Percentiles rank a stretch among this genome's conserved stretches.
Evolutionary conservation across 1,139 yeast genomes (phyloP).

Genomic region (Blastobotrys apis): DNA sequence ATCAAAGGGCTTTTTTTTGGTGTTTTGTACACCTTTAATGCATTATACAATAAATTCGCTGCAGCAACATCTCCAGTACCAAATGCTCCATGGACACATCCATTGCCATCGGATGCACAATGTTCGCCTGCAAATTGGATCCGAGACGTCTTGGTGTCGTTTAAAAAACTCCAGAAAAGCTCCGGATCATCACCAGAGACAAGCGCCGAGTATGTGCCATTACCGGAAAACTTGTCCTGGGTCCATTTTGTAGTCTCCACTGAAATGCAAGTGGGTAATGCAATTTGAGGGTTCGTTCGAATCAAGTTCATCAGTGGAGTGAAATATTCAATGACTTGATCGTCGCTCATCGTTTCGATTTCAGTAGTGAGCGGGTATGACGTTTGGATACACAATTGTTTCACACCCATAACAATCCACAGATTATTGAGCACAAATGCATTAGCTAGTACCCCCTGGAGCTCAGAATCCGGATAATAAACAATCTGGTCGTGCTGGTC

Average conservation of each 20-base stretch:
- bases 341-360: conserved; percentile 25
- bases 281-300: conserved; percentile 24
- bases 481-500: conserved; percentile 38
- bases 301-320: conserved; percentile 24
- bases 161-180: conserved; percentile 52
- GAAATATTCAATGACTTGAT: conserved; percentile 25
- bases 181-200: conserved; percentile 52
- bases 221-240: conserved; percentile 53
- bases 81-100: conserved; percentile 85
- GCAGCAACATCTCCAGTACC: conserved; percentile 47
- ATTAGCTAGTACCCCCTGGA: conserved; percentile 23
- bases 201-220: conserved; percentile 71
- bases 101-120: conserved; percentile 66
- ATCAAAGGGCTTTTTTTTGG: too few species aligned
- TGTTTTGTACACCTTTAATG: too few species aligned
- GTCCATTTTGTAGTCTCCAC: conserved; percentile 67
- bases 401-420: conserved; percentile 24
- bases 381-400: conserved; percentile 28
- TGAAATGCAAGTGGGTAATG: conserved; percentile 47
- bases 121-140: conserved; percentile 83
- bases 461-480: conserved; percentile 23
- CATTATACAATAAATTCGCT: conserved; percentile 3
- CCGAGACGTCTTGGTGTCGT: conserved; percentile 35
- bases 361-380: conserved; percentile 25
- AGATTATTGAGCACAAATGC: conserved; percentile 27